Conservation (phyloP, 2,329 filamentous ascomycete species). For the Nemania sp. region DNA sequence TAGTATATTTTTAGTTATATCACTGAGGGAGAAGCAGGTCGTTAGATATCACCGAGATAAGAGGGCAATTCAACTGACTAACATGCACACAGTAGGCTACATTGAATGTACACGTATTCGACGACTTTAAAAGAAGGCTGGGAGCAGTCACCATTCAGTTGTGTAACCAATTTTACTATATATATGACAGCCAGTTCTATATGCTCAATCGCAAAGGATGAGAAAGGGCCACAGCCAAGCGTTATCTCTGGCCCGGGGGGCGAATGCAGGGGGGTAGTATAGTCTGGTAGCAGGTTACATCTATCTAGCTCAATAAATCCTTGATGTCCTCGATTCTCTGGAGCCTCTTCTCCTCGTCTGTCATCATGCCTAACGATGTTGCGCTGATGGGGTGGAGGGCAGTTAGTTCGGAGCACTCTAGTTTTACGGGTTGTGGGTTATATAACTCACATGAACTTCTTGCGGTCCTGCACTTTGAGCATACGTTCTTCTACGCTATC, state of each 20-base stretch:
- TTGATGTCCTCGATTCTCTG: constrained; percentile 93
- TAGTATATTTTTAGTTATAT: too few species aligned
- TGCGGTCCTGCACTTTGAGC: constrained; percentile 89
- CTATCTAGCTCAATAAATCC: constrained; percentile 72
- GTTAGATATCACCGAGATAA: too few species aligned
- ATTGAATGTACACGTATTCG: too few species aligned
- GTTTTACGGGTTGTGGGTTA: neutral
- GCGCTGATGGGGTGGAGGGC: constrained; percentile 61
- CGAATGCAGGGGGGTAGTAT: neutral
- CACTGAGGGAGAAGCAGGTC: too few species aligned
- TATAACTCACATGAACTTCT: constrained; percentile 85
- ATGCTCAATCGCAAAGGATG: neutral
- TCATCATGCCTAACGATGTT: constrained; percentile 93
- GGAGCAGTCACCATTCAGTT: too few species aligned
- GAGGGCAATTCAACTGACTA: too few species aligned
- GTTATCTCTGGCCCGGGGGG: neutral
- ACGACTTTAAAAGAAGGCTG: too few species aligned
- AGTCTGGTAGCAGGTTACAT: neutral
- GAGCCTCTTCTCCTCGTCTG: constrained; percentile 87
- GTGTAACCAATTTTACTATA: neutral
- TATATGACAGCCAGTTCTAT: neutral
- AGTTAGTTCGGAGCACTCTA: neutral
- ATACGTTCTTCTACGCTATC: constrained; percentile 95
- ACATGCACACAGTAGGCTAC: too few species aligned
- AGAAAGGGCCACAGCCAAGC: neutral